Evolutionary conservation across 2,329 filamentous ascomycete genomes (phyloP), one percentile per base, ranked within the genome.

Genomic region (Alternaria alternata): DNA sequence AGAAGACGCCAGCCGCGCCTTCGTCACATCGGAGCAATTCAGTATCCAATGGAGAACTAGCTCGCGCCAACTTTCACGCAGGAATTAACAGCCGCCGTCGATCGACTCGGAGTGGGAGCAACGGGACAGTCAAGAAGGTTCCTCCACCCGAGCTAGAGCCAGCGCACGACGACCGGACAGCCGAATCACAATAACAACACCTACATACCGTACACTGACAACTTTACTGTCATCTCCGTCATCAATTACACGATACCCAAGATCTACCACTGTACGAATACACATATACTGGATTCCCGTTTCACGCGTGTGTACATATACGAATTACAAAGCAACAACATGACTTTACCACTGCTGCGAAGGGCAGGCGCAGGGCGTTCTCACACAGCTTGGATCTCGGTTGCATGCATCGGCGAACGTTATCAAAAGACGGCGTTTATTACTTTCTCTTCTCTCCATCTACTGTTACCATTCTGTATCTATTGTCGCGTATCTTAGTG

Each of bases 71-170:
- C 43, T 38, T 74, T 20, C 69, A 69, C 48, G 68, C 67, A 48
- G 68, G 70, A 18, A 72, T 69, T 34, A 68, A 56, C 51, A 54
- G 46, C 65, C 68, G 79, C 64, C 63, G 81, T 67, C 68, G 81
- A 76, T 78, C 80, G 38, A 78, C 75, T 11, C 77, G 82, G 36
- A 84, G 81, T 64, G 82, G 81, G 24, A 84, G 82, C 68, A 82
- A 81, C 63, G 81, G 82, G 32, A 84, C 82, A 7, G 81, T 84
- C 67, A 83, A 84, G 70, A 83, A 83, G 67, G 74, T 83, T 14
- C 73, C 75, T 30, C 70, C 74, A 49, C 64, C 67, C 28, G 71
- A 68, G 11, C 54, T 68, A 18, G 59, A 52, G 11, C 52, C 63
- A 26, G 63, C 57, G 16, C 53, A 63, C 12, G 55, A 63, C 9